Evolutionary conservation across 352 stramenopile species (phyloP).

Genomic region (Globisporangium sylvaticum): DNA sequence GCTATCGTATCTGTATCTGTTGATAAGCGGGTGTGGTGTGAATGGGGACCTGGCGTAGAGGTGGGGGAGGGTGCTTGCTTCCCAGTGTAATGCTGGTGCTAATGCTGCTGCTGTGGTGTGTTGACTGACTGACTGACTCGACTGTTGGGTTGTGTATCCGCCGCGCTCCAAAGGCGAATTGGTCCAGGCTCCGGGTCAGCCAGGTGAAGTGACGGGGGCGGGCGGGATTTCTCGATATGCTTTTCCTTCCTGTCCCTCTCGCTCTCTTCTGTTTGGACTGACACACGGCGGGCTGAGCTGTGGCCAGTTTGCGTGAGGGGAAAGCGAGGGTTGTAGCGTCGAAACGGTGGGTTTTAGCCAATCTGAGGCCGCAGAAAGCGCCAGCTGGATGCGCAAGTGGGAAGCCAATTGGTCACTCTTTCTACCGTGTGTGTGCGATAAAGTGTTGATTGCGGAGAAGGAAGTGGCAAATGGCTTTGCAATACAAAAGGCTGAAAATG

Average conservation of each 20-base stretch:
- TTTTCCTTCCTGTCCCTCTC: background rate
- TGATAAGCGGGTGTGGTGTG: background rate
- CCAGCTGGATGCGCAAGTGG: background rate
- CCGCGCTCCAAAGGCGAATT: background rate
- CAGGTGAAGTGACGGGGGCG: background rate
- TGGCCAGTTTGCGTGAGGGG: background rate
- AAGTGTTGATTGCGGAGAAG: background rate
- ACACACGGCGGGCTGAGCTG: too few relatives aligned
- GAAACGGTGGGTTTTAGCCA: background rate
- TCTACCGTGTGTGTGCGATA: background rate
- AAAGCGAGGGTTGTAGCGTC: background rate
- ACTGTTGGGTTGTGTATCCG: constrained; percentile 1
- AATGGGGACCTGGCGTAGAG: background rate
- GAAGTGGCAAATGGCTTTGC: too few relatives aligned
- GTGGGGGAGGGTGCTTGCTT: background rate
- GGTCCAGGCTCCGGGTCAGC: background rate
- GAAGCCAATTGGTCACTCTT: background rate
- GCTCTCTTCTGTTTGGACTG: background rate
- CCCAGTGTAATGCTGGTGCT: background rate
- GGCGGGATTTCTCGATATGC: constrained; percentile 8
- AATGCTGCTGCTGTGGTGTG: background rate
- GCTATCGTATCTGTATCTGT: background rate
- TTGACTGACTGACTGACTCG: background rate
- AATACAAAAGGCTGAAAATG: background rate
- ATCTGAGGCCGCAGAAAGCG: background rate